These are phyloP conservation scores for Fragilaria crotonensis DNA, from an alignment of 108 stramenopile genomes.

Conservation along the genomic window DNA sequence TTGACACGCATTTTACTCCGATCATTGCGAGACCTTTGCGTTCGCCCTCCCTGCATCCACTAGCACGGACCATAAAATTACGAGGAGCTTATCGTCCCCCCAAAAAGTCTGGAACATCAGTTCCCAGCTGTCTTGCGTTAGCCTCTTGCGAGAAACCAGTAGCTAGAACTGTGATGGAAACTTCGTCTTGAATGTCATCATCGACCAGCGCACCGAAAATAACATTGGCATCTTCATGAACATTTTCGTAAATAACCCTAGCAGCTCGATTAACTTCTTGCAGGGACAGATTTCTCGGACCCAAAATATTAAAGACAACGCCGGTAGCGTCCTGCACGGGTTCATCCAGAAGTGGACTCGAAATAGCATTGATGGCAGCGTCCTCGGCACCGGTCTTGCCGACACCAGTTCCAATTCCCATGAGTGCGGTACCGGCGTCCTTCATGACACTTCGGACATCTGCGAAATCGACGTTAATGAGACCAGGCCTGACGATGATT, in stretches of 20 bases:
- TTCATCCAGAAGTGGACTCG: conserved; percentile 80
- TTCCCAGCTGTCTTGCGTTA: background rate
- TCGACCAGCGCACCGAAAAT: conserved; percentile 91
- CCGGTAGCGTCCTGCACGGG: conserved; percentile 86
- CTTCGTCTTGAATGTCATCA: conserved; percentile 80
- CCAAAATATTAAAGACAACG: conserved; percentile 90
- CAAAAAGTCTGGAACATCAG: conserved; percentile 24
- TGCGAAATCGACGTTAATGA: conserved; percentile 93
- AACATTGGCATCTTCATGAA: conserved; percentile 91
- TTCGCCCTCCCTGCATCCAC: too few species aligned
- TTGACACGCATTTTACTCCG: too few species aligned
- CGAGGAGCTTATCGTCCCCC: conserved; percentile 13
- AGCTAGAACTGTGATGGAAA: conserved; percentile 87
- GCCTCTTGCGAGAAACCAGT: conserved; percentile 56
- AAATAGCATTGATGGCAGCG: conserved; percentile 85
- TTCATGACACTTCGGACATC: conserved; percentile 90
- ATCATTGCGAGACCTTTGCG: too few species aligned
- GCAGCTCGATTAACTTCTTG: conserved; percentile 87
- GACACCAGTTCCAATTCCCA: conserved; percentile 85
- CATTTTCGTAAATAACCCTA: conserved; percentile 86
- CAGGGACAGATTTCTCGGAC: conserved; percentile 79
- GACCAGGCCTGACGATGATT: conserved; percentile 85
- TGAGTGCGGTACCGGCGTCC: conserved; percentile 87
- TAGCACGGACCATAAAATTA: too few species aligned
- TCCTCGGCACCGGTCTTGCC: conserved; percentile 85